A percentile compares a stretch with the other conserved stretches of the same genome.
Conservation (phyloP, 805 yeast genomes). For the Nakazawaea molendinolei region DNA sequence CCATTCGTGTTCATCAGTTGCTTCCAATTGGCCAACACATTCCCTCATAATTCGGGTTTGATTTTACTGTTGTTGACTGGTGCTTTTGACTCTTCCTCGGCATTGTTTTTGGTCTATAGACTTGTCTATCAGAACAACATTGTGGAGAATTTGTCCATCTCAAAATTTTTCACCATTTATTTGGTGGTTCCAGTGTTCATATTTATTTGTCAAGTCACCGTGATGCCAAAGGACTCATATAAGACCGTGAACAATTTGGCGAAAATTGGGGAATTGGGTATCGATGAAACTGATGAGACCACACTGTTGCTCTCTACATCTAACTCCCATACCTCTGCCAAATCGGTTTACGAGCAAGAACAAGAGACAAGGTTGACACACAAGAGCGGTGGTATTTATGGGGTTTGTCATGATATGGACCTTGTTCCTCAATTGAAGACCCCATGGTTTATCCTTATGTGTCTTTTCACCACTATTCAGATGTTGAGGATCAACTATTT, state of each 20-base stretch:
- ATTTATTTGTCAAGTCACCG: conserved; percentile 58
- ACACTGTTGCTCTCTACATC: conserved; percentile 11
- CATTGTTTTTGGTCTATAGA: conserved; percentile 72
- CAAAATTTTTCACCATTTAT: conserved; percentile 59
- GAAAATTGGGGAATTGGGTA: conserved; percentile 64
- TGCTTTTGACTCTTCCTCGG: conserved; percentile 92
- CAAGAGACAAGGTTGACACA: conserved; percentile 50
- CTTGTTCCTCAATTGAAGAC: conserved; percentile 35
- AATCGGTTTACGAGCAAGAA: conserved; percentile 59
- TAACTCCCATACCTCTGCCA: conserved; percentile 20
- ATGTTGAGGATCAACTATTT: conserved; percentile 91
- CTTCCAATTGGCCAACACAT: conserved; percentile 83
- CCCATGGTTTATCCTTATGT: conserved; percentile 76
- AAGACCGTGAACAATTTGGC: conserved; percentile 64
- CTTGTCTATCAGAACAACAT: conserved; percentile 45
- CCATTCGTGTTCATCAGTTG: conserved; percentile 89
- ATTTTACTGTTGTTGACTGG: conserved; percentile 82
- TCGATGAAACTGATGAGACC: conserved; percentile 45
- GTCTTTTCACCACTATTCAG: conserved; percentile 73
- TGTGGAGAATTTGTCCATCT: conserved; percentile 34
- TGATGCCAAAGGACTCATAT: conserved; percentile 79
- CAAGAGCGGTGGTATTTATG: conserved; percentile 65
- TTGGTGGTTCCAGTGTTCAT: conserved; percentile 76
- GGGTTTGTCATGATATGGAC: conserved; percentile 61
- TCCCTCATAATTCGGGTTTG: conserved; percentile 77